Base-by-base conservation (phyloP, 495 filamentous ascomycete species). In the Penicillium desertorum region DNA sequence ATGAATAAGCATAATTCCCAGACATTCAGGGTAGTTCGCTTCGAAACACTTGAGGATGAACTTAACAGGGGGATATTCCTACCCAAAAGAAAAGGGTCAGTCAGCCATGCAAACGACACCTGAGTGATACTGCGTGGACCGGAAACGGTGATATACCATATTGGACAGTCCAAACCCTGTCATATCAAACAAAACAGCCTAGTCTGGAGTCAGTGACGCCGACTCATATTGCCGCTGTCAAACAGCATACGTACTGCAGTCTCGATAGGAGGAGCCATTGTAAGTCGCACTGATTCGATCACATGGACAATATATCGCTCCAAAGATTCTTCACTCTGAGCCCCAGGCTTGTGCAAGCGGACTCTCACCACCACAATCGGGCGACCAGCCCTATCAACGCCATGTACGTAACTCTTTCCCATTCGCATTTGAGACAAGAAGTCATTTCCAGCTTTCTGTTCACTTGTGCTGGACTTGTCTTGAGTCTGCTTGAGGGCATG, bases 31-130 rank as follows among this genome's bases (percentile, higher is more conserved):
- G 69, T 97, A 98, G 72, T 96, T 96, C 41, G 91, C 92, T 76
- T 97, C 92, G 67, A 98, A 96, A 69, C 90, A 94, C 73, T 93
- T 92, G 72, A 97, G 92, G 79, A 98, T 91, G 76, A 96, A 97
- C 66, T 92, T 97, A 17, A 98, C 90, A 0, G 94, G 92, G 0
- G 89, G 83, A 68, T 96, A 97, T 70, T 98, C 93, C 89, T 91
- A 51, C 5, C 22, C 19, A 29, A 11, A 4, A 6, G 1, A 9
- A 14, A 45, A 12, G 32, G 22, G 41, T 32, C 19, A 45, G 41
- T 32, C 19, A 36, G 19, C 12, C 3, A 17, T 25, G 2, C 23
- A 25, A 22, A 8, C 50, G 23, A 2, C 30, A n/a, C n/a, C n/a
- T n/a, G n/a, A 25, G 45, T 3, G 12, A 34, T 59, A 11, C 14